Base-by-base conservation (phyloP, 169 alveolate genomes). In the Cryptosporidium felis region DNA sequence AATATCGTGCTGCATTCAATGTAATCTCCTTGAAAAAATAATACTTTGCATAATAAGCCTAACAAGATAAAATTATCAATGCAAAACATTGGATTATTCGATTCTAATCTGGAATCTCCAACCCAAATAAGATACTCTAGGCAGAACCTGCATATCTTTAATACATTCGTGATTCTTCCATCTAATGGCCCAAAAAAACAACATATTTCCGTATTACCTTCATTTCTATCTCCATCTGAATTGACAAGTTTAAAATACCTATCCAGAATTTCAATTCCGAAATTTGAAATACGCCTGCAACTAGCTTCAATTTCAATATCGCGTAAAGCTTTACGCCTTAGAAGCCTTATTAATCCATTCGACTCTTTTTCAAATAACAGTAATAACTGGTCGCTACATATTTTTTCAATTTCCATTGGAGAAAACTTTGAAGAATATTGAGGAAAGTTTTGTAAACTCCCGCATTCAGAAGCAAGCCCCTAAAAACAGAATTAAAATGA, bases 21-120 rank as follows among this genome's bases (percentile, higher is more conserved):
- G 34, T 53, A 74, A 12, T 74, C 85, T 0, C 85, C 85, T 53
- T 74, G 85, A 53, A 40, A 49, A 34, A 74, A 36, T 30, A 74
- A 58, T 18, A 53, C 28, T 30, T 56, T 74, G 21, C 66, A 53
- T 10, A 74, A 59, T 23, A 53, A 53, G 12, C 21, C 66, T 3
- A 58, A 34, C 56, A 53, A 3, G 18, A 41, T 0, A 14, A 16
- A 10, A 3, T 32, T 74, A 23, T 56, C 85, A 10, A 16, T 28
- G 10, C 42, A 38, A n/a, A n/a, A n/a, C n/a, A n/a, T n/a, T n/a
- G n/a, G n/a, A n/a, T 0, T n/a, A n/a, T n/a, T 26, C 8, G 49
- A 14, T 3, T 28, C 8, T 1, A 1, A 12, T 6, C 10, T 10
- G 1, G 6, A 28, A 51, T 49, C 21, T 49, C 56, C 85, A 5